Evolutionary conservation across 169 alveolate genomes (phyloP), one percentile per base, ranked within the genome.

Genomic region (Haemoproteus tartakovskyi): DNA sequence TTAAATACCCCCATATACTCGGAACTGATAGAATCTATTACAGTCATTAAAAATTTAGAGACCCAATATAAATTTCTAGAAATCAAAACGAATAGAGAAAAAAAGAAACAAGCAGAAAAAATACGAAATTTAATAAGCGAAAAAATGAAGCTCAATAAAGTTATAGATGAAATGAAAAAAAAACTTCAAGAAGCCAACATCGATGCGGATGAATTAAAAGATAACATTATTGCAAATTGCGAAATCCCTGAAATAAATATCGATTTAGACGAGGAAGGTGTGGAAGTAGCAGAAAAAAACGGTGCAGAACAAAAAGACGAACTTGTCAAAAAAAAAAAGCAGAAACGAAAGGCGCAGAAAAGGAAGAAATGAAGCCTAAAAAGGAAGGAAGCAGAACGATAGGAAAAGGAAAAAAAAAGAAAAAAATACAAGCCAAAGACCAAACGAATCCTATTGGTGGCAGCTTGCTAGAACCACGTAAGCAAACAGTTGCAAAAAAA

Each of bases 21-120:
- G 16, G 92, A 87, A 81, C 63, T 87, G 33, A 43, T 79, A 9
- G 89, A 83, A 12, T 86, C 92, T 30, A 82, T 80, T 30, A 67
- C 85, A 36, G 45, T 74, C 33, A 62, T 85, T 27, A 52, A 62
- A 52, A 78, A 70, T 60, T 54, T 80, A 27, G 81, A 79, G 27
- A 43, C 67, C 12, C 82, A 67, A 37, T 63, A 80, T 21, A 54
- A 60, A 41, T 61, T 80, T 40, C 41, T 81, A 45, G 63, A 57
- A 41, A 33, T 47, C 57, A 62, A 61, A 47, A 52, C 50, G 19
- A 57, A 47, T 47, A 41, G 50, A 48, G 80, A 52, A 43, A 83
- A 64, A 47, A 83, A 54, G 50, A 60, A 43, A 60, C 57, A 84
- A 40, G 29, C 36, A 52, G 87, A 45, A 33, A 52, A 52, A 46